Base-by-base conservation (phyloP, 495 filamentous ascomycete genomes). In the Letharia lupina region DNA sequence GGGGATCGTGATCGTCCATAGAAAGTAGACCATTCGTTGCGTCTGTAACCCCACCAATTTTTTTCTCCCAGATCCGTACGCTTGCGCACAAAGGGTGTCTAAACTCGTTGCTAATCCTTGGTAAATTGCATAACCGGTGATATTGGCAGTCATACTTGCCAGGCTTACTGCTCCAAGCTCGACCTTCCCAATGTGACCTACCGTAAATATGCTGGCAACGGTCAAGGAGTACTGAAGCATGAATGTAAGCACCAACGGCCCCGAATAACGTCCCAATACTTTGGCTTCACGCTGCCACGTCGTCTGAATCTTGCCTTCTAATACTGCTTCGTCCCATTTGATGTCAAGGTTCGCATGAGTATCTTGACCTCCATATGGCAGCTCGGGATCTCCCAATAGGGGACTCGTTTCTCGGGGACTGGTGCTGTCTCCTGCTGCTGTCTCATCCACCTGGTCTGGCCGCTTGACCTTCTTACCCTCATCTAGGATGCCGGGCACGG, bases 251-350 rank as follows among this genome's bases (percentile, higher is more conserved):
- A 91, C 85, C 31, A 91, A 76, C 0, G 87, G 86, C 23, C 78
- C 75, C n/a, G 84, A 86, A 71, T 87, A 88, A 70, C 77, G 78
- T 7, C 74, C 71, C 44, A 93, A 77, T 0, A 89, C 88, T 73
- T 88, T 85, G 2, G 86, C 82, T 77, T 96, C 91, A 65, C 90
- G 83, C 70, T 86, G 84, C 89, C 91, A 95, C 0, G 90, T 91
- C 4, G 91, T 96, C 60, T 89, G 85, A 67, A 95, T 89, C 65
- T 81, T 77, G 11, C 90, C 89, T 5, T 84, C 81, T 1, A 82
- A 79, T 15, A 93, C 89, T 3, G 90, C 89, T 47, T 88, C 86
- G 64, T 91, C 87, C 91, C 91, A 96, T 76, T 89, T 87, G 73
- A 72, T 75, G 64, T 68, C 71, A 65, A 77, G 75, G 42, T 65